phyloP scores from a whole-genome alignment of 805 yeast genomes.

The Kluyveromyces aestuarii region DNA sequence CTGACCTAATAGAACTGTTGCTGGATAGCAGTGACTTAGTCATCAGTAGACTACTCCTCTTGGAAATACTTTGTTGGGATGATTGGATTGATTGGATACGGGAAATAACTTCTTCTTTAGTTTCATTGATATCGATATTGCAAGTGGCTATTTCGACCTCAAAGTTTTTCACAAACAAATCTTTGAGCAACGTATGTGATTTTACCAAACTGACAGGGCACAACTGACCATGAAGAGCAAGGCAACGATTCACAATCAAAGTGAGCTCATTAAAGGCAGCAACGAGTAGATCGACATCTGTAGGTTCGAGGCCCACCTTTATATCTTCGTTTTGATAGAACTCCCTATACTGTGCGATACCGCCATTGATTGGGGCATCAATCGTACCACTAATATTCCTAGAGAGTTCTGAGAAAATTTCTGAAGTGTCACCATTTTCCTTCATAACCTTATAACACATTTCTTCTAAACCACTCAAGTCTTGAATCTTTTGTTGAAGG shows the following conservation, averaged over 20 bases:
- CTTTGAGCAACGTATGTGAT: slow-evolving; percentile 60
- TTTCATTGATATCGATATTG: slow-evolving; percentile 20
- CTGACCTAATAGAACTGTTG: slow-evolving; percentile 4
- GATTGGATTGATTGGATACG: slow-evolving; percentile 3
- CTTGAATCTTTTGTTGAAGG: slow-evolving; percentile 58
- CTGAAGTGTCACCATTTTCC: slow-evolving; percentile 39
- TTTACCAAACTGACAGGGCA: slow-evolving; percentile 46
- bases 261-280: slow-evolving; percentile 61
- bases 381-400: slow-evolving; percentile 76
- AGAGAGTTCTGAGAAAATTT: slow-evolving; percentile 54
- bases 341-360: slow-evolving; percentile 72
- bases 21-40: slow-evolving; percentile 4
- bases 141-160: slow-evolving; percentile 45
- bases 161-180: slow-evolving; percentile 59
- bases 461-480: slow-evolving; percentile 59
- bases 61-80: slow-evolving; percentile 3
- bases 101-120: slow-evolving; percentile 7
- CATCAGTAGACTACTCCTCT: slow-evolving; percentile 1
- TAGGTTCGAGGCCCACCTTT: slow-evolving; percentile 17
- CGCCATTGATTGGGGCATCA: slow-evolving; percentile 90
- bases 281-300: slow-evolving; percentile 24
- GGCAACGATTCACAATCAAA: slow-evolving; percentile 52
- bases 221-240: slow-evolving; percentile 58
- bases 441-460: slow-evolving; percentile 43
- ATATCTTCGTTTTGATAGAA: slow-evolving; percentile 42